Percentiles rank a stretch among this genome's conserved stretches.
Evolutionary conservation across 257 asterid species (phyloP).

Genomic region (Ballota nigra): DNA sequence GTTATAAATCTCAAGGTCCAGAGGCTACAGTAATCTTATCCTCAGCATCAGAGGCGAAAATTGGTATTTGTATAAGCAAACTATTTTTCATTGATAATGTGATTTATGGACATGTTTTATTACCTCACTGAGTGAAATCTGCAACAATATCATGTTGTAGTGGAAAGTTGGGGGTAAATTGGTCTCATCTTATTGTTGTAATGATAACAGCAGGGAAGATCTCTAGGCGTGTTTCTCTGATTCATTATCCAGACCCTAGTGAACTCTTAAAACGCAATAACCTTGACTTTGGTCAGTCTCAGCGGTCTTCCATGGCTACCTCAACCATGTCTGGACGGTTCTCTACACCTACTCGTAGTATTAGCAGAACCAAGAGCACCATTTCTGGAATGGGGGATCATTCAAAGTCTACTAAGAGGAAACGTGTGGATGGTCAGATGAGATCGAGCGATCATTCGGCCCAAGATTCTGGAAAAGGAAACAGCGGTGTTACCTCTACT

Average conservation of each 20-base stretch:
- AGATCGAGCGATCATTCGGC: slow-evolving; percentile 26
- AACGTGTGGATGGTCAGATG: slow-evolving; percentile 31
- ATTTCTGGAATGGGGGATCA: slow-evolving; percentile 31
- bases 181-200: background rate
- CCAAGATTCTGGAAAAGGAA: slow-evolving; percentile 49
- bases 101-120: background rate
- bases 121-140: background rate
- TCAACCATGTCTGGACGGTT: slow-evolving; percentile 46
- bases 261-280: slow-evolving; percentile 38
- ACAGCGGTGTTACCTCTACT: slow-evolving; percentile 44
- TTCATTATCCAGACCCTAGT: slow-evolving; percentile 64
- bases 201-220: slow-evolving; percentile 64
- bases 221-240: slow-evolving; percentile 49
- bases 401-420: slow-evolving; percentile 45
- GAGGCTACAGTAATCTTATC: slow-evolving; percentile 49
- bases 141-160: background rate
- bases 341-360: slow-evolving; percentile 16
- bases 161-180: background rate
- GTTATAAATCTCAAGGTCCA: slow-evolving; percentile 43
- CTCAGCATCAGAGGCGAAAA: slow-evolving; percentile 49
- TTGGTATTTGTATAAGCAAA: slow-evolving; percentile 38
- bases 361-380: slow-evolving; percentile 41
- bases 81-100: background rate
- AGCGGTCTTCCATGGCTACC: slow-evolving; percentile 44
- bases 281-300: slow-evolving; percentile 23